Evolutionary conservation across 305 asterid species (phyloP).

Genomic region (Fraxinus albicans): DNA sequence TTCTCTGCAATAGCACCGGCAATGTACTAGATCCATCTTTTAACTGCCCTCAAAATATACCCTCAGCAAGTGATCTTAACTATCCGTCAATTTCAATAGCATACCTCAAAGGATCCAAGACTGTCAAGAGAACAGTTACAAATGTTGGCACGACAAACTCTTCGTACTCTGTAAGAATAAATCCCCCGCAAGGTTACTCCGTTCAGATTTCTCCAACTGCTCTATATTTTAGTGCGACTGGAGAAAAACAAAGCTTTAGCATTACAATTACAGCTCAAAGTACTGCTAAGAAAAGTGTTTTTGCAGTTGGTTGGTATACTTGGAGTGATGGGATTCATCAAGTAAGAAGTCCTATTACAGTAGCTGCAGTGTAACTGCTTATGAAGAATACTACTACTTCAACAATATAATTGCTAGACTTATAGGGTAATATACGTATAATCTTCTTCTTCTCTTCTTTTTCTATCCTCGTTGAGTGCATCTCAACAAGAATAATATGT

Average conservation of each 20-base stretch:
- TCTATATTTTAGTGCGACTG: constrained; percentile 4
- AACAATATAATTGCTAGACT: not conserved
- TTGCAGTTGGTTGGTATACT: constrained; percentile 21
- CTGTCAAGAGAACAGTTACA: constrained; percentile 30
- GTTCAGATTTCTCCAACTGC: constrained; percentile 18
- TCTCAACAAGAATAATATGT: not conserved
- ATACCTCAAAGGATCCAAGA: constrained; percentile 6
- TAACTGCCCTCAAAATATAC: constrained; percentile 23
- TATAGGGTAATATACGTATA: too few species aligned
- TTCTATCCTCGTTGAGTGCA: not conserved
- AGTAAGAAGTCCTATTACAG: constrained; percentile 20
- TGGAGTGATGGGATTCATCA: constrained; percentile 35
- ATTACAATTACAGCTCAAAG: constrained; percentile 11
- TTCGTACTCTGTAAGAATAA: constrained; percentile 13
- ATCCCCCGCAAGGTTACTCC: constrained; percentile 21
- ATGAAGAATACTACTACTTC: not conserved
- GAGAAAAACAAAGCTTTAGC: constrained; percentile 25
- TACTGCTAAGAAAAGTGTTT: not conserved
- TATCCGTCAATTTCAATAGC: constrained; percentile 39
- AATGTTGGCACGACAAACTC: constrained; percentile 28
- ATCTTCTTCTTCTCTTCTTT: not conserved
- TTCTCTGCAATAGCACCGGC: constrained; percentile 29
- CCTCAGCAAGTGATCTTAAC: constrained; percentile 32
- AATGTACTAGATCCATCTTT: constrained; percentile 20
- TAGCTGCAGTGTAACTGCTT: not conserved